Evolutionary conservation across 768 basidiomycete genomes (phyloP).

Genomic region (Lentinula edodes): DNA sequence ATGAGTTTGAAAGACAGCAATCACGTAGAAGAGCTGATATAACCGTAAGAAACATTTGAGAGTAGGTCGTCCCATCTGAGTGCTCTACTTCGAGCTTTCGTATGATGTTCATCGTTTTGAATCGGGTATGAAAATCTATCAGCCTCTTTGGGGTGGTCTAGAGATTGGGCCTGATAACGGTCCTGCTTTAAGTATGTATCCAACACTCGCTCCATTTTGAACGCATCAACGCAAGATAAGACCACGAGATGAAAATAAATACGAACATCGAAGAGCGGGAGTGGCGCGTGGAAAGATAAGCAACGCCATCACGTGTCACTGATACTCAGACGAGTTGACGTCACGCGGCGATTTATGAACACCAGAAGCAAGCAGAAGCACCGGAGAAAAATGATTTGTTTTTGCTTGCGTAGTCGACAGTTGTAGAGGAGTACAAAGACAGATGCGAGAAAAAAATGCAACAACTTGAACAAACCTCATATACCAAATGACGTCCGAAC

Average conservation of each 20-base stretch:
- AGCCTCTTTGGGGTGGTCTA: not conserved
- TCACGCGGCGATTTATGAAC: not conserved
- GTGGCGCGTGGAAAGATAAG: not conserved
- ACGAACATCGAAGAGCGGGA: not conserved
- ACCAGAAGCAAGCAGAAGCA: no score
- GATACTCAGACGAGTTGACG: not conserved
- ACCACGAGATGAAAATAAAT: not conserved
- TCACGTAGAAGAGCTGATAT: not conserved
- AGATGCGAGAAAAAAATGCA: not conserved
- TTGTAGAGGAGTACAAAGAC: not conserved
- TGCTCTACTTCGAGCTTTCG: constrained; percentile 6
- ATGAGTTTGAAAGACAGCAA: not conserved
- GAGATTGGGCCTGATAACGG: not conserved
- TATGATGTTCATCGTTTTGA: not conserved
- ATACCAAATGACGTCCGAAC: not conserved
- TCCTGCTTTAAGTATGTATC: not conserved
- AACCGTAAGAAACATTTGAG: constrained; percentile 3
- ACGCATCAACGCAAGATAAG: not conserved
- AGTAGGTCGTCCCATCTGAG: not conserved
- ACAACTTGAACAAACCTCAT: not conserved
- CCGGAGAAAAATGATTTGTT: not conserved
- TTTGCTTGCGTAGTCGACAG: not conserved
- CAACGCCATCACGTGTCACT: constrained; percentile 1
- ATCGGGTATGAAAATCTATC: not conserved
- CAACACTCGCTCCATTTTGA: not conserved